Conservation (phyloP, 2,329 filamentous ascomycete genomes). For the Elsinoe perseae region DNA sequence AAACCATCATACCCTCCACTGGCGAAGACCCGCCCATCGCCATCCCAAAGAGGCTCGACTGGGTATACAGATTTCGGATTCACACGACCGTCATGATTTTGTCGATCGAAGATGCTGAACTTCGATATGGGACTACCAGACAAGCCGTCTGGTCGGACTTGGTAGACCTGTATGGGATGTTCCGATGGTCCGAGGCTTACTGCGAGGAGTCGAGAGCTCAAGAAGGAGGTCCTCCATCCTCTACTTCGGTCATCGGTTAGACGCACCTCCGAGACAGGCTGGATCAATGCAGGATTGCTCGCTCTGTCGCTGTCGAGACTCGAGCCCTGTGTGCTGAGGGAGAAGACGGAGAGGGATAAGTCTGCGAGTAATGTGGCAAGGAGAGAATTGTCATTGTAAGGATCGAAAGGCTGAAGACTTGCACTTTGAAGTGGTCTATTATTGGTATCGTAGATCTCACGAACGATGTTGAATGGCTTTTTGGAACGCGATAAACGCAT, state of each 20-base stretch:
- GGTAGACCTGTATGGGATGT: constrained; percentile 43
- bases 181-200: constrained; percentile 41
- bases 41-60: constrained; percentile 25
- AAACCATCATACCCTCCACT: constrained; percentile 54
- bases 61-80: constrained; percentile 39
- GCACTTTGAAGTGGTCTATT: background rate
- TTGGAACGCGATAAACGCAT: background rate
- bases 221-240: constrained; percentile 46
- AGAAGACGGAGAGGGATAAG: constrained; percentile 22
- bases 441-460: background rate
- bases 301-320: constrained; percentile 31
- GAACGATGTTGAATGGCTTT: constrained; percentile 11
- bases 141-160: constrained; percentile 41
- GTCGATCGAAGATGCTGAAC: constrained; percentile 29
- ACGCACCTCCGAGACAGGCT: background rate
- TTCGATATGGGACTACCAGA: constrained; percentile 32
- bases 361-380: constrained; percentile 4
- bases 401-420: background rate
- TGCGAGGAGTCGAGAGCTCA: constrained; percentile 44
- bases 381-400: background rate
- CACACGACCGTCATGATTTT: constrained; percentile 18
- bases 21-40: constrained; percentile 47
- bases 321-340: constrained; percentile 25
- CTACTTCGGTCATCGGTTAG: constrained; percentile 21
- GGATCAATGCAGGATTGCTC: constrained; percentile 21